Evolutionary conservation across 768 basidiomycete species (phyloP), one percentile per base, ranked within the genome.

Genomic region (Naganishia randhawae): DNA sequence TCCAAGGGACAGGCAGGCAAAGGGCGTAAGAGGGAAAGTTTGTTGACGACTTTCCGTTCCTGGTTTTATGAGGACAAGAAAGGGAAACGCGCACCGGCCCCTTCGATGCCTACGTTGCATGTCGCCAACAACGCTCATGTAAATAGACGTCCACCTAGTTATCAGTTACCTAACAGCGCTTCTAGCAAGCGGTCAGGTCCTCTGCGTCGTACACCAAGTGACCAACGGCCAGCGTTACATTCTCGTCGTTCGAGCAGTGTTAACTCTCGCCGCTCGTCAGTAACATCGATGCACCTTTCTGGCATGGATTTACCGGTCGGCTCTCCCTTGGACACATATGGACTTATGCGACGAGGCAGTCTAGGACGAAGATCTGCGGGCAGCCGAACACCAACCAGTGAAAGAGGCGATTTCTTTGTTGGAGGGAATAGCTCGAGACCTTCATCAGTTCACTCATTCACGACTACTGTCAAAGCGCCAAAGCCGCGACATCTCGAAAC

Each of bases 61-160:
- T 92, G 94, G 91, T 95, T 97, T 81, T 86, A 92, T 69, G 92
- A 96, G 69, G 93, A 93, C 19, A 84, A 85, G 71, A 92, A 91
- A 76, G 88, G 91, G 4, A 95, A 94, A 81, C 85, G 89, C 8
- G 22, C 35, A 27, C 57, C 57, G 10, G n/a, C 57, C 7, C 31
- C 57, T 42, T 39, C 57, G 11, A 67, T 54, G 35, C 66, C 41
- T 39, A 64, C 42, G 29, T 62, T 67, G 63, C 69, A 65, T 32
- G 65, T 61, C 42, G 57, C 51, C 9, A 62, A 25, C 50, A 52
- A 27, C 45, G 25, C 57, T 66, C 69, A 17, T 22, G 33, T 33
- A 17, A 14, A 62, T 35, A 25, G 22, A 17, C 33, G 65, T 19
- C 66, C 50, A 13, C 54, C 33, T 17, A 45, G 50, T 13, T 41